These are phyloP conservation scores for Hortiboletus campestris DNA, from an alignment of 768 basidiomycete genomes.

Conservation along the genomic window DNA sequence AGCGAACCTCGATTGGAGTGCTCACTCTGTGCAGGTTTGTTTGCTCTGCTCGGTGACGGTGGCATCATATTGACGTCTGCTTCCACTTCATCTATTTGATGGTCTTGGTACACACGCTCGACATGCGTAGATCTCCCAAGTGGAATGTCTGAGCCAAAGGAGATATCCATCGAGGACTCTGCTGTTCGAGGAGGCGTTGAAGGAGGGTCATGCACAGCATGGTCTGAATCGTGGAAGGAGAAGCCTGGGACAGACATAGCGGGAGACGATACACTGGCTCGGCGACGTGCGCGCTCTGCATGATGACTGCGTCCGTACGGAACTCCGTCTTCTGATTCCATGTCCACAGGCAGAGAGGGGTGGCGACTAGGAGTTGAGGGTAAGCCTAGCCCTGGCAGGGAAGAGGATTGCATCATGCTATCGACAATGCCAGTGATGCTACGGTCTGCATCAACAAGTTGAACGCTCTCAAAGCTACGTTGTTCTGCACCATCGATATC, in stretches of 20 bases:
- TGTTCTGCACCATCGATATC: conserved; percentile 10
- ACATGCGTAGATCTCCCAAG: conserved; percentile 39
- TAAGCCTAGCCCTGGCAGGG: conserved; percentile 24
- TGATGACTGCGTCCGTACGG: conserved; percentile 66
- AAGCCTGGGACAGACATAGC: conserved; percentile 39
- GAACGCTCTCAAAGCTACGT: conserved; percentile 41
- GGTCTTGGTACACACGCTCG: conserved; percentile 34
- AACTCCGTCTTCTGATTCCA: conserved; percentile 60
- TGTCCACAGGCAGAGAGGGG: conserved; percentile 46
- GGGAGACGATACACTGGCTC: conserved; percentile 30
- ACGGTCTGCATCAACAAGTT: conserved; percentile 42
- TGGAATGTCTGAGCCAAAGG: conserved; percentile 19
- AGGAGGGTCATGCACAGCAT: conserved; percentile 10
- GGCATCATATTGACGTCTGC: conserved; percentile 45
- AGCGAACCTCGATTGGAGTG: conserved; percentile 29
- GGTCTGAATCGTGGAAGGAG: conserved; percentile 26
- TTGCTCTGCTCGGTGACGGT: conserved; percentile 49
- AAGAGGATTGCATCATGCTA: conserved; percentile 52
- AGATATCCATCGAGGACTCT: conserved; percentile 25
- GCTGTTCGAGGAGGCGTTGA: conserved; percentile 23
- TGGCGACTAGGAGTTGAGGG: conserved; percentile 38
- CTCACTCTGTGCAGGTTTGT: conserved; percentile 18
- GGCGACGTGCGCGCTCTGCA: conserved; percentile 46
- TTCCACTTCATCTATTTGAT: conserved; percentile 32
- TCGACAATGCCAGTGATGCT: conserved; percentile 74